A percentile compares a stretch with the other conserved stretches of the same genome.
phyloP scores from a whole-genome alignment of 1,139 yeast species.

The Kodamaea arcana region DNA sequence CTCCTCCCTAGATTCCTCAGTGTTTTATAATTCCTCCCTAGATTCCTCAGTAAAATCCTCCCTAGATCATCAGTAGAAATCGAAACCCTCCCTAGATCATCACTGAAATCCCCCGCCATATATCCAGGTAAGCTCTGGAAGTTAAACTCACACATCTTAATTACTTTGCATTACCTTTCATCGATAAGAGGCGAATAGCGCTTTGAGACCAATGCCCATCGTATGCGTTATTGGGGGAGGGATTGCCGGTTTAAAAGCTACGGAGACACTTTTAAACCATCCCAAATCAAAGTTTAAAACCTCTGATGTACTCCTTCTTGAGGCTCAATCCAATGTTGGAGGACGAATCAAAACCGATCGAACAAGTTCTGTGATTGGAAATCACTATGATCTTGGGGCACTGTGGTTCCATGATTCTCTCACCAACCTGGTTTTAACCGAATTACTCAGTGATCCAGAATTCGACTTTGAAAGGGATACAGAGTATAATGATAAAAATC shows the following conservation, averaged over 20 bases:
- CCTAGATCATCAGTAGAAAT: too few relatives aligned
- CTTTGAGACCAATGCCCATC: too few relatives aligned
- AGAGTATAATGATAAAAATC: conserved; percentile 51
- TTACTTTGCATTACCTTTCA: too few relatives aligned
- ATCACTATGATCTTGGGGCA: conserved; percentile 71
- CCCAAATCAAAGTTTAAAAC: conserved; percentile 26
- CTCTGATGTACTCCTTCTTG: conserved; percentile 38
- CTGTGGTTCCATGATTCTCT: conserved; percentile 88
- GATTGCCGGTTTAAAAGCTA: conserved; percentile 76
- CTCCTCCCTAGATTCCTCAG: too few relatives aligned
- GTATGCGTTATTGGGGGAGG: conserved; percentile 72
- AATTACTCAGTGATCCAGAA: conserved; percentile 20
- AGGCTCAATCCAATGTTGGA: conserved; percentile 50
- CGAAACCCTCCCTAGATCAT: too few relatives aligned
- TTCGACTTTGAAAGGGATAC: conserved; percentile 30
- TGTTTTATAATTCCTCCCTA: too few relatives aligned
- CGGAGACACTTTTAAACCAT: conserved; percentile 47
- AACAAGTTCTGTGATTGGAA: conserved; percentile 28
- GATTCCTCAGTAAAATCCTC: too few relatives aligned
- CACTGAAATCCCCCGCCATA: too few relatives aligned
- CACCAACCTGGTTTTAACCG: conserved; percentile 49
- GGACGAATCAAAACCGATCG: conserved; percentile 39
- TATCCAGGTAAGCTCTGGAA: too few relatives aligned
- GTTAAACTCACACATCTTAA: too few relatives aligned
- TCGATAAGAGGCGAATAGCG: conserved; percentile 1